A percentile compares a stretch with the other conserved stretches of the same genome.
Evolutionary conservation across 805 yeast species (phyloP).

Genomic region (Cyberlindnera amylophila): DNA sequence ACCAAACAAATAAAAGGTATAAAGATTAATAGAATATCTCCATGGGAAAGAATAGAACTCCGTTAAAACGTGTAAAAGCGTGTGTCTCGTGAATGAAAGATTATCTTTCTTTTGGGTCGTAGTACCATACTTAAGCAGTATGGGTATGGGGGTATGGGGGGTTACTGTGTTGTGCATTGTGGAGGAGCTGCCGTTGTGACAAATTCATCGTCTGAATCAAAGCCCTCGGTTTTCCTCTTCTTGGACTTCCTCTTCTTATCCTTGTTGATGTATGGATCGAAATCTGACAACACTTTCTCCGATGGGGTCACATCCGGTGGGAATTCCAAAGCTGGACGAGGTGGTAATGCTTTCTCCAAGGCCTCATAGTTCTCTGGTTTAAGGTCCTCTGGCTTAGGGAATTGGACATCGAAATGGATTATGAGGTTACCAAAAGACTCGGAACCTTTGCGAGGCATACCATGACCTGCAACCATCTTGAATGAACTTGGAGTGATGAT

Average conservation of each 20-base stretch:
- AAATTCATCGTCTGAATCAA: background rate
- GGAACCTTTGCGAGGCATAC: constrained; percentile 50
- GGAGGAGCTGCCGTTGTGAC: background rate
- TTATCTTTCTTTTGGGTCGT: no score
- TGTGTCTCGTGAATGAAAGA: no score
- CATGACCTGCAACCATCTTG: constrained; percentile 46
- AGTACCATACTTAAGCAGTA: no score
- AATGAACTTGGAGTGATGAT: constrained; percentile 45
- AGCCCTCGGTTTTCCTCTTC: constrained; percentile 7
- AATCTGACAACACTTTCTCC: constrained; percentile 36
- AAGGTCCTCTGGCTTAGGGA: constrained; percentile 61
- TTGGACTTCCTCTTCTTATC: constrained; percentile 7
- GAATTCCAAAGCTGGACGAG: constrained; percentile 53
- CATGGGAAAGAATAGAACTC: no score
- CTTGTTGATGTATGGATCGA: constrained; percentile 9
- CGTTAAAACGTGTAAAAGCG: no score
- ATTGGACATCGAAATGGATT: constrained; percentile 52
- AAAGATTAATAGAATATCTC: no score
- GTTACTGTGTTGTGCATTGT: background rate
- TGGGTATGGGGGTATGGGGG: no score
- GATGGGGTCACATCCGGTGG: constrained; percentile 65
- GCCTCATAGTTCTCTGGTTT: constrained; percentile 62
- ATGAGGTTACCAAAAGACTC: constrained; percentile 49
- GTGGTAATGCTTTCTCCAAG: constrained; percentile 74
- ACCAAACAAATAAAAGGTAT: no score